Base-by-base conservation (phyloP, 2,329 filamentous ascomycete species). In the Amauroascus verrucosus region DNA sequence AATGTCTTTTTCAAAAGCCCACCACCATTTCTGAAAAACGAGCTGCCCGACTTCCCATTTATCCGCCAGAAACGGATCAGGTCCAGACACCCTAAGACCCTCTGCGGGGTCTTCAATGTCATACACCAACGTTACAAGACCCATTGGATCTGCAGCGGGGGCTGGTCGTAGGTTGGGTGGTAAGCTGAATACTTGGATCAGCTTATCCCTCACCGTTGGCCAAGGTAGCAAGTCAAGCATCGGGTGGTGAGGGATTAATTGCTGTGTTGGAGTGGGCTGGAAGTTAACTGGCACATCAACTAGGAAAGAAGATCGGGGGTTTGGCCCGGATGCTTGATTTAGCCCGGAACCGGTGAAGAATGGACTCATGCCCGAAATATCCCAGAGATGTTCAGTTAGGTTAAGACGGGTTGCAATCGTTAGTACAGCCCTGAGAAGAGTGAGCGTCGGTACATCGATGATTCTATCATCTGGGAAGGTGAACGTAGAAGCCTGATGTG, bases 21-120 rank as follows among this genome's bases (percentile, higher is more conserved):
- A 82, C 78, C 78, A 83, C 79, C 79, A 82, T 38, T 74, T 71
- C 63, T 76, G 72, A 63, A 81, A 81, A 20, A 81, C 64, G n/a
- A 72, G 60, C 63, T 81, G 77, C 1, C 79, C 78, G 11, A 82
- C 70, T 62, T 83, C 79, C 78, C 79, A 83, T 28, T 68, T 70
- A 22, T 63, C 61, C 5, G 70, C 65, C 47, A 77, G 70, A 56
- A 74, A 77, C 18, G 77, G 74, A 56, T 80, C 75, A 0, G 65
- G 61, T 3, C 75, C 73, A 62, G 72, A 76, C 56, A 82, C 71
- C 11, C 74, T 63, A 49, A 76, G 60, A 0, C 79, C 79, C 58
- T 81, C 78, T 0, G 72, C 63, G 2, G 61, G 64, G 58, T 82
- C 77, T 59, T 82, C 79, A 44, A 82, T 63, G 59, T 82, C 79